phyloP scores from a whole-genome alignment of 2,329 filamentous ascomycete genomes.

The Neocucurbitaria cava region DNA sequence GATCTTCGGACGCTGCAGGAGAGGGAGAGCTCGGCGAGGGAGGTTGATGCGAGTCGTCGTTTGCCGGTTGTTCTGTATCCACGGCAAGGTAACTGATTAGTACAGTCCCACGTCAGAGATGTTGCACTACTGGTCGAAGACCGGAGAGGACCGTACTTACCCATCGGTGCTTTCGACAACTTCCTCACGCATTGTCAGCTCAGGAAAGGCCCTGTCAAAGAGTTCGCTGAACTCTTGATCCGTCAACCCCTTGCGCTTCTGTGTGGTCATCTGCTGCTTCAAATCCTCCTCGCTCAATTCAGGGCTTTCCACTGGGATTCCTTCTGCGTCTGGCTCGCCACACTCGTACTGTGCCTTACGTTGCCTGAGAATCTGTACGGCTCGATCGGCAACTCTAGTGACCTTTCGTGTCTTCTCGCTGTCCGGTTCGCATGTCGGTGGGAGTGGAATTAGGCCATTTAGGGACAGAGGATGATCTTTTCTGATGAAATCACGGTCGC shows the following conservation, averaged over 20 bases:
- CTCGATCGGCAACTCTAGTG: conserved; percentile 85
- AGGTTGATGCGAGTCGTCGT: conserved; percentile 78
- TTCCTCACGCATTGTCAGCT: conserved; percentile 70
- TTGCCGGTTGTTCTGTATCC: conserved; percentile 74
- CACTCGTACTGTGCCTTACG: conserved; percentile 91
- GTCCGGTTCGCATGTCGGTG: conserved; percentile 93
- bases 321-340: conserved; percentile 72
- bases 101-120: conserved; percentile 53
- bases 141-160: conserved; percentile 56
- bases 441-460: conserved; percentile 79
- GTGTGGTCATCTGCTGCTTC: conserved; percentile 76
- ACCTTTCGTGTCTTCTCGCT: conserved; percentile 89
- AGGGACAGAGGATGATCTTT: conserved; percentile 84
- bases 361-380: conserved; percentile 84
- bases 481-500: conserved; percentile 86
- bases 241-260: conserved; percentile 81
- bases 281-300: conserved; percentile 74
- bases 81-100: conserved; percentile 85
- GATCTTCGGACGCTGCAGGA: conserved; percentile 79
- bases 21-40: conserved; percentile 91
- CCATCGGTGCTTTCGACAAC: conserved; percentile 62
- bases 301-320: conserved; percentile 65
- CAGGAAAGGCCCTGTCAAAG: conserved; percentile 75
- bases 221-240: conserved; percentile 92
- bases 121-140: conserved; percentile 29